Evolutionary conservation across 257 asterid species (phyloP).

Genomic region (Nicotiana tabacum): DNA sequence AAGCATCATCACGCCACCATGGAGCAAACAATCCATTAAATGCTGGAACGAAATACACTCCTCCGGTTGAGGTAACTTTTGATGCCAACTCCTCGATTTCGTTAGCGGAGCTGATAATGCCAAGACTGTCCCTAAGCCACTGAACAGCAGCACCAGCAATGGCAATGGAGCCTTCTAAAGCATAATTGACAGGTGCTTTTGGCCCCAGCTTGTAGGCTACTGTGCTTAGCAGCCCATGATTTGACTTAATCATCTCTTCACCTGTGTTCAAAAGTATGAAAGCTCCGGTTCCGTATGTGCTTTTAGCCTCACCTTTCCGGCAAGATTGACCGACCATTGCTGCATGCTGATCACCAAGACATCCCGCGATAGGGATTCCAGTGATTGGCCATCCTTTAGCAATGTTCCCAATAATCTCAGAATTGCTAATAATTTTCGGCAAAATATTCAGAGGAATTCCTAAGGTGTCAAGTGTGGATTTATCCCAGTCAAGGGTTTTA

Average conservation of each 20-base stretch:
- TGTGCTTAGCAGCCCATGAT: conserved; percentile 77
- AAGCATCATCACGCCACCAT: conserved; percentile 99
- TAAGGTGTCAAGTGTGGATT: conserved; percentile 38
- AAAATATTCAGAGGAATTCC: conserved; percentile 47
- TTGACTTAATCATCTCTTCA: conserved; percentile 50
- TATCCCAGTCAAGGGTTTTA: conserved; percentile 77
- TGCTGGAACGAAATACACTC: conserved; percentile 94
- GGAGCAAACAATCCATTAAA: conserved; percentile 96
- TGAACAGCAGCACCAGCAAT: conserved; percentile 99
- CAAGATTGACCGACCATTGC: conserved; percentile 97
- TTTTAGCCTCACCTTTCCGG: conserved; percentile 79
- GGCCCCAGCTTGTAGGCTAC: conserved; percentile 89
- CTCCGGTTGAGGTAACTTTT: conserved; percentile 68
- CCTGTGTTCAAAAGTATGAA: conserved; percentile 87
- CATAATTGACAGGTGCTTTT: conserved; percentile 69
- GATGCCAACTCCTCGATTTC: conserved; percentile 88
- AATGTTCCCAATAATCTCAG: conserved; percentile 71
- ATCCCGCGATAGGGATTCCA: conserved; percentile 78
- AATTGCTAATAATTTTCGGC: conserved; percentile 69
- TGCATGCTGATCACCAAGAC: conserved; percentile 96
- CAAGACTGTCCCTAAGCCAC: conserved; percentile 95
- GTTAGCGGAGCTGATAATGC: conserved; percentile 63
- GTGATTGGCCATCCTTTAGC: conserved; percentile 72
- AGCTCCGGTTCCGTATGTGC: conserved; percentile 95
- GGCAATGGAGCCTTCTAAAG: conserved; percentile 95